A percentile compares a stretch with the other conserved stretches of the same genome.
These are phyloP conservation scores for Calonectria multiphialidica DNA, from an alignment of 2,329 filamentous ascomycete species.

Conservation along the genomic window DNA sequence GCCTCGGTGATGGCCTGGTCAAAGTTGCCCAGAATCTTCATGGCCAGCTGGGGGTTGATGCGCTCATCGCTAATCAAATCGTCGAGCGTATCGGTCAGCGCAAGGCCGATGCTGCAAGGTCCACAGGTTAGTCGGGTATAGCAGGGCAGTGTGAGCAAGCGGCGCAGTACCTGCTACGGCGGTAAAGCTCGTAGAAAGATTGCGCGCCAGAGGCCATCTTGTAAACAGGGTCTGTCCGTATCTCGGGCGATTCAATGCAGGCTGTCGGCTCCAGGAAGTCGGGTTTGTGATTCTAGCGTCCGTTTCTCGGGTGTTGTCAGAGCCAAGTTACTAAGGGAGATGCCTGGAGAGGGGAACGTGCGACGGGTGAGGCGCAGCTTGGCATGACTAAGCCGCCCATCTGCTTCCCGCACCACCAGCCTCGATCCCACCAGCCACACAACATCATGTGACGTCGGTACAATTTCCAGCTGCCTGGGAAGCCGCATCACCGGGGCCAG, in stretches of 20 bases:
- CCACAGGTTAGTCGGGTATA: constrained; percentile 41
- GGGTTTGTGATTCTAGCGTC: constrained; percentile 11
- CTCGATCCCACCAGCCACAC: constrained; percentile 33
- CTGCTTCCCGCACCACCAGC: neutral
- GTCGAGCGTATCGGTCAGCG: constrained; percentile 96
- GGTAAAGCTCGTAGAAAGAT: constrained; percentile 94
- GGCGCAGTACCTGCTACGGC: constrained; percentile 88
- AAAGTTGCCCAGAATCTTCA: constrained; percentile 98
- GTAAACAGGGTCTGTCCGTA: constrained; percentile 13
- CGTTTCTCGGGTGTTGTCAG: constrained; percentile 14
- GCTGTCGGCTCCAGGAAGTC: neutral
- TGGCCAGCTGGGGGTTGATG: constrained; percentile 97
- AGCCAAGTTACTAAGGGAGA: constrained; percentile 2
- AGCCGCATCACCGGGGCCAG: constrained; percentile 40
- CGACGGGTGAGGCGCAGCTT: constrained; percentile 9
- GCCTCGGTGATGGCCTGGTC: constrained; percentile 94
- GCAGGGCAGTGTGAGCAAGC: constrained; percentile 46
- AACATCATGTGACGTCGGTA: constrained; percentile 53
- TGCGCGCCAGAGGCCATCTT: constrained; percentile 64
- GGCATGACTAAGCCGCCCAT: neutral
- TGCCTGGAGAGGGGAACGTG: constrained; percentile 6
- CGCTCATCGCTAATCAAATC: constrained; percentile 93
- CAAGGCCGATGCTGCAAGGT: constrained; percentile 82
- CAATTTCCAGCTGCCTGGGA: constrained; percentile 39
- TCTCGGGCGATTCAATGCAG: constrained; percentile 6